Conservation (phyloP, 2,329 filamentous ascomycete genomes). For the Penicillium oxalicum region DNA sequence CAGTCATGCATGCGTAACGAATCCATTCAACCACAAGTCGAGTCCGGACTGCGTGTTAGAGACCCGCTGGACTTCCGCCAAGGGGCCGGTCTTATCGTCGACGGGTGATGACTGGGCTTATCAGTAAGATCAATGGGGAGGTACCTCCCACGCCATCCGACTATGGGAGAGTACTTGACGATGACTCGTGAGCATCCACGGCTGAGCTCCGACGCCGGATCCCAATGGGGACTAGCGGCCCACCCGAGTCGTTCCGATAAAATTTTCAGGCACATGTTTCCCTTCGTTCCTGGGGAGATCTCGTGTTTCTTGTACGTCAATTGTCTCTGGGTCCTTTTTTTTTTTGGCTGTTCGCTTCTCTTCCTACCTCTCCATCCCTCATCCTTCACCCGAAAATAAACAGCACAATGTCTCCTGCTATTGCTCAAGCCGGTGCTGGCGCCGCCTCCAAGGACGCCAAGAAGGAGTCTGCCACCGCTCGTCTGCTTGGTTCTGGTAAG, state of each 20-base stretch:
- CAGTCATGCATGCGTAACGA: no score
- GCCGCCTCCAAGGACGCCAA: constrained; percentile 58
- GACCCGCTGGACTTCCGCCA: no score
- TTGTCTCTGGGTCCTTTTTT: constrained; percentile 4
- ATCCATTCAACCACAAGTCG: no score
- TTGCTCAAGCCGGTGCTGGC: constrained; percentile 32
- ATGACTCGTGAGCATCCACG: neutral
- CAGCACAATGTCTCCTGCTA: constrained; percentile 52
- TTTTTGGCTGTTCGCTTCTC: neutral
- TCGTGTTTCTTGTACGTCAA: neutral
- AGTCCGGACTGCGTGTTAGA: no score
- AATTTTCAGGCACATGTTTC: constrained; percentile 16
- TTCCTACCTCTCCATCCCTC: constrained; percentile 1
- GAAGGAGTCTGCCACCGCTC: constrained; percentile 82
- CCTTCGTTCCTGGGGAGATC: constrained; percentile 13
- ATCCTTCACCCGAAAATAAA: constrained; percentile 1
- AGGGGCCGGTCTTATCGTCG: no score
- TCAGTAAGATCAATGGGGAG: no score
- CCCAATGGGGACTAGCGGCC: constrained; percentile 20
- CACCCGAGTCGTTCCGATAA: constrained; percentile 15
- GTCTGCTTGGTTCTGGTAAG: constrained; percentile 85
- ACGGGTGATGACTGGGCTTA: no score
- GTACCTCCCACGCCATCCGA: no score
- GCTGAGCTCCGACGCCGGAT: constrained; percentile 19
- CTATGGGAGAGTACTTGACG: no score